These are phyloP conservation scores for Umbelopsis vinacea DNA, from an alignment of 192 early-diverging fungal genomes.

Conservation along the genomic window DNA sequence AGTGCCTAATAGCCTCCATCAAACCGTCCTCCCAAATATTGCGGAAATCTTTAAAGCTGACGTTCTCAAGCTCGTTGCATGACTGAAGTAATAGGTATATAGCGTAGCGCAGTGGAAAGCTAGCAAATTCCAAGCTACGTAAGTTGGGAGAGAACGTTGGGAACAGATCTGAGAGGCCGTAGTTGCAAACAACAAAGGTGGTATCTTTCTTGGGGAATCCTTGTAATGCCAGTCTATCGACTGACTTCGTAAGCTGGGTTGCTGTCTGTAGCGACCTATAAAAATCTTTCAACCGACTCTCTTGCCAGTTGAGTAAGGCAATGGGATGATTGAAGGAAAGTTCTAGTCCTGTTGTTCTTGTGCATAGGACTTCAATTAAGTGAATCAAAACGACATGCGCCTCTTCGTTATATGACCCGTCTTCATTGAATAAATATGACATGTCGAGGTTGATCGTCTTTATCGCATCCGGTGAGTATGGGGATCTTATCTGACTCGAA, in stretches of 20 bases:
- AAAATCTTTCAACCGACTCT: conserved; percentile 3
- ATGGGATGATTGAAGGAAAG: conserved; percentile 8
- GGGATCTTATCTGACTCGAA: neutral
- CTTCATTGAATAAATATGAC: conserved; percentile 12
- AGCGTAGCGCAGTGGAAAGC: conserved; percentile 8
- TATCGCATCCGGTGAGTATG: conserved; percentile 3
- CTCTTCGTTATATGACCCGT: conserved; percentile 5
- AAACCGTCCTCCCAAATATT: conserved; percentile 14
- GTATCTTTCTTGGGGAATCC: conserved; percentile 6
- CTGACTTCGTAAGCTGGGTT: neutral
- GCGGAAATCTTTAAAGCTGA: conserved; percentile 9
- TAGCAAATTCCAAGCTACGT: conserved; percentile 5
- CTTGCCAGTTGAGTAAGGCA: conserved; percentile 2
- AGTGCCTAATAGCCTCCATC: conserved; percentile 3
- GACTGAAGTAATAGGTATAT: conserved; percentile 16
- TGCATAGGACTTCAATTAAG: conserved; percentile 11
- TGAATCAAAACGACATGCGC: conserved; percentile 6
- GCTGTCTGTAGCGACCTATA: neutral
- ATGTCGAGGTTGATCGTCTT: conserved; percentile 13
- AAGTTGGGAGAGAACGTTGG: conserved; percentile 16
- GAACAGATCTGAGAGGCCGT: neutral
- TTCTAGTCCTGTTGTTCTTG: conserved; percentile 9
- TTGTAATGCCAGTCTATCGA: conserved; percentile 3
- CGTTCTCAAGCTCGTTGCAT: neutral
- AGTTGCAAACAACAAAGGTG: conserved; percentile 15